Evolutionary conservation across 140 eudicot genomes (phyloP).

Genomic region (Ambrosia hybrid): DNA sequence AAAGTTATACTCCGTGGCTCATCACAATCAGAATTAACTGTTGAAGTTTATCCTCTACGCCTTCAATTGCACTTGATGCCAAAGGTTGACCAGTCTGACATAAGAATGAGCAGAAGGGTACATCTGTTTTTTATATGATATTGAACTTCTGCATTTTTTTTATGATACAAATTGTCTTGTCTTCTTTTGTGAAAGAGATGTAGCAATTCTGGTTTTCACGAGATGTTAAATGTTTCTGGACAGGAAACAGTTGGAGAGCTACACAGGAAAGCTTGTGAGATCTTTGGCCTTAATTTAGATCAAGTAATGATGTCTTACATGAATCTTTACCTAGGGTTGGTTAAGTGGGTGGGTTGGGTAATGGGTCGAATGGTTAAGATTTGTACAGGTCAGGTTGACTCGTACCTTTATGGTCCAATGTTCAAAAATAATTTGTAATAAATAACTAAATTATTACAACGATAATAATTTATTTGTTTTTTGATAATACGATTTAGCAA

Average conservation of each 20-base stretch:
- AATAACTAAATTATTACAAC: neutral
- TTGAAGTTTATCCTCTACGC: slow-evolving; percentile 86
- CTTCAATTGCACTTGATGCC: slow-evolving; percentile 73
- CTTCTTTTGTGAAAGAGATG: slow-evolving; percentile 11
- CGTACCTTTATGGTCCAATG: neutral
- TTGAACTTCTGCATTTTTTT: neutral
- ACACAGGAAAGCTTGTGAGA: slow-evolving; percentile 74
- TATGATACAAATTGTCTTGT: slow-evolving; percentile 4
- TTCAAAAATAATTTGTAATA: neutral
- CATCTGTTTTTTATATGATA: slow-evolving; percentile 9
- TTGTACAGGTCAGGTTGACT: neutral
- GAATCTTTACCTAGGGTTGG: slow-evolving; percentile 6
- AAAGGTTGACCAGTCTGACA: slow-evolving; percentile 53
- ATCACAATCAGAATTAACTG: slow-evolving; percentile 77
- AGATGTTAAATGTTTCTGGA: slow-evolving; percentile 22
- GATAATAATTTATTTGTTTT: neutral
- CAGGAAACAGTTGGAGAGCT: slow-evolving; percentile 91
- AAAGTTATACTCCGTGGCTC: slow-evolving; percentile 76
- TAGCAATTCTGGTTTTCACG: slow-evolving; percentile 7
- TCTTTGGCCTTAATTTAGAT: slow-evolving; percentile 59
- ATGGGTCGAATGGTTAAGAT: neutral
- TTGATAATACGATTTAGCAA: neutral
- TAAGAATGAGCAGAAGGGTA: slow-evolving; percentile 93
- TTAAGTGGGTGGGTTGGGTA: neutral
- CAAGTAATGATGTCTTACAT: slow-evolving; percentile 46